Base-by-base conservation (phyloP, 2,329 filamentous ascomycete species). In the Trematosphaeria pertusa region DNA sequence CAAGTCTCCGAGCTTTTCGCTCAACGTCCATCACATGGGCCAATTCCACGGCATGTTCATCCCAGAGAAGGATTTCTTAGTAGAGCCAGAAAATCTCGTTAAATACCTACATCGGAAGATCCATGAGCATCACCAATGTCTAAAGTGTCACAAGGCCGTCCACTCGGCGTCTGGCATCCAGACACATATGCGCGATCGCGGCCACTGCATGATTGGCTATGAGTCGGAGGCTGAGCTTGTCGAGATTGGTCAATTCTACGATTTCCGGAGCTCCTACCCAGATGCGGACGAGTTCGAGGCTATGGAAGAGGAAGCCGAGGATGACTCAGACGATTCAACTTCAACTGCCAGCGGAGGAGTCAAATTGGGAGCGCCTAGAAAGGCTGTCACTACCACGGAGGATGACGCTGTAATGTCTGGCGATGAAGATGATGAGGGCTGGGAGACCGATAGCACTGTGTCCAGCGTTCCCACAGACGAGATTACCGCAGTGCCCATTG, bases 121-220 rank as follows among this genome's bases (percentile, higher is more conserved):
- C 31, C 82, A 87, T 51, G 83, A 91, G 48, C 84, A 87, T 52
- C 85, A 91, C 67, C 87, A 96, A 71, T 99, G 94, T 70, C 73
- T 99, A 36, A 91, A 87, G 67, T 99, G 94, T 69, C 87, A 89
- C 67, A 95, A 94, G 72, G 73, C 87, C 33, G 89, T 94, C 67
- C 84, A 87, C 53, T 92, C 87, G 10, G 80, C 88, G 0, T 85
- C 87, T 46, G 93, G 89, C 14, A 85, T 92, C 19, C 92, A 97
- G 68, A 97, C 92, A 0, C 94, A 99, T 71, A 99, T 99, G 94
- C 87, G 91, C 34, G 94, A 99, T 70, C 93, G 91, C 69, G 88
- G 91, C 1, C 94, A 99, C 74, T 97, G 93, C 81, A 96, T 92
- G 82, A 95, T 99, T 59, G 92, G 91, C 0, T 99, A 93, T 71